phyloP scores from a whole-genome alignment of 2,329 filamentous ascomycete genomes.

The Botryosphaeria dothidea region DNA sequence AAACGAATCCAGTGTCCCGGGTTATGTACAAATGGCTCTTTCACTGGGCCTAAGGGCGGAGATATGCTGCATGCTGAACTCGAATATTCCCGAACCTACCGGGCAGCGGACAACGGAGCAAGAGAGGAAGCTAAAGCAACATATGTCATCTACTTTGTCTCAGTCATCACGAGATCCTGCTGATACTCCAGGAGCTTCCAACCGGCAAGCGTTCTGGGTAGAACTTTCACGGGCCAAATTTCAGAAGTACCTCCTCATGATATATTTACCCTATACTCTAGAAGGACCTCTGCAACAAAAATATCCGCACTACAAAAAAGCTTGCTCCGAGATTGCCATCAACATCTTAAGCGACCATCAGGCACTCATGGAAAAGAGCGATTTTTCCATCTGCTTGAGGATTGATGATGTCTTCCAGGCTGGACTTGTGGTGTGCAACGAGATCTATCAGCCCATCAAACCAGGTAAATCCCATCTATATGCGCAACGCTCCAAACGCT shows the following conservation, averaged over 20 bases:
- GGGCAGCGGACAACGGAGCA: neutral
- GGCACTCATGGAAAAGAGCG: neutral
- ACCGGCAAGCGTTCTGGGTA: neutral
- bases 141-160: neutral
- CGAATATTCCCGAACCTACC: neutral
- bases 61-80: constrained; percentile 12
- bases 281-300: neutral
- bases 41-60: constrained; percentile 2
- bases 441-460: neutral
- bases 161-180: neutral
- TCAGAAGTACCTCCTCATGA: constrained; percentile 6
- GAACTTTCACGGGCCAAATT: neutral
- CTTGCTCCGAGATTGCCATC: constrained; percentile 1
- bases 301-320: constrained; percentile 3
- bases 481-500: neutral
- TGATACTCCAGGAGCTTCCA: neutral
- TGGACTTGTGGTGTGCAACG: neutral
- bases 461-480: neutral
- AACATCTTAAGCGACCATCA: neutral
- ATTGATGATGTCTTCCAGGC: constrained; percentile 11
- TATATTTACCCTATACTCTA: neutral
- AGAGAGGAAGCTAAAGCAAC: neutral
- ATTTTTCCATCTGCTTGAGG: neutral
- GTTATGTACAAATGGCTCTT: neutral
- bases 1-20: neutral